Evolutionary conservation across 495 filamentous ascomycete genomes (phyloP), one percentile per base, ranked within the genome.

Genomic region (Aspergillus asperescens): DNA sequence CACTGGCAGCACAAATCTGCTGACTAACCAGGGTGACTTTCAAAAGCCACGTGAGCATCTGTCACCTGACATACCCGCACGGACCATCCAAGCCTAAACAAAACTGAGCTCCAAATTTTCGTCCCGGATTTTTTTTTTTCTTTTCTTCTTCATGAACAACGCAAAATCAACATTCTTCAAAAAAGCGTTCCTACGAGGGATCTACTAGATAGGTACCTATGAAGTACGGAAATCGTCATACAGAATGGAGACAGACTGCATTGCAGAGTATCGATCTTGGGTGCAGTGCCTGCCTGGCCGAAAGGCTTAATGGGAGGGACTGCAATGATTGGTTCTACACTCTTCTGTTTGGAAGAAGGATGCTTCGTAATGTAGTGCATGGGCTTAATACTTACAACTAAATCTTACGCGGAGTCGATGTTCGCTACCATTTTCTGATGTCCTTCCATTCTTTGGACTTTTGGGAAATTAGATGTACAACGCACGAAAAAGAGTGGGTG

Each of bases 321-420:
- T 79, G 81, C 82, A 85, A 83, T 82, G 82, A 84, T 82, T 77
- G 77, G 76, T 71, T 76, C 73, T 72, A 85, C 81, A 38, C 54
- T 29, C 16, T n/a, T 48, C 12, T 18, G 49, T 34, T 7, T 19
- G 1, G 15, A 25, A 5, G 4, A 38, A 38, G 8, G 4, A 5
- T 10, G 7, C 13, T 28, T 28, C 24, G 41, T 43, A 43, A 25
- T 7, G 23, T 43, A 28, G 13, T n/a, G 19, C 4, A 12, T n/a
- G 8, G 41, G 3, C 10, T 40, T 40, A 12, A 10, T 10, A 48
- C 22, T 4, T 6, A 18, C n/a, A 24, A 48, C 7, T 27, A 25
- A 42, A 23, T 32, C 32, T 31, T n/a, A 7, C 1, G 5, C 39
- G 22, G 6, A 10, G 4, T 25, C 8, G 39, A 24, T 10, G 22